Base-by-base conservation (phyloP, 768 basidiomycete genomes). In the Aureoboletus auriporus region DNA sequence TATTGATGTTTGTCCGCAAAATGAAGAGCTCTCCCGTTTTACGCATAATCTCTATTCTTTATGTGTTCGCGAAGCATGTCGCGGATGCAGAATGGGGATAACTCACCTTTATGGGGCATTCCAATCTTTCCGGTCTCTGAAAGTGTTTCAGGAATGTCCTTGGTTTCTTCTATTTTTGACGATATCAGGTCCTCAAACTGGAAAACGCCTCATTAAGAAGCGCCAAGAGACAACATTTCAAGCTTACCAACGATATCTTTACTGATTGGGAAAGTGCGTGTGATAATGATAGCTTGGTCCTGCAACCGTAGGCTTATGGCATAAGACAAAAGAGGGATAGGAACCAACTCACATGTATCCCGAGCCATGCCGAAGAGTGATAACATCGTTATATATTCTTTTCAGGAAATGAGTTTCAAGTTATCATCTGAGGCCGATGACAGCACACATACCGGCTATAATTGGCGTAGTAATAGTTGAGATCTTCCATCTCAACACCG, bases 321-420 rank as follows among this genome's bases (percentile, higher is more conserved):
- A 55, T 45, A 14, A 44, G 33, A 49, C 43, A 46, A 42, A 6
- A 40, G 31, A 29, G 50, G 3, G 29, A 59, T 47, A 49, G 46
- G 48, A 59, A 54, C 13, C 23, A 39, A 67, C 88, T 58, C 58
- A 94, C 94, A 97, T 95, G 68, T 93, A 94, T 53, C 93, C 86
- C 10, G 94, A 96, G 27, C 93, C 93, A 66, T 90, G 91, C 49
- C 93, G 83, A 33, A 96, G 76, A 3, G 94, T 91, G 50, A 97
- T 96, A 36, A 97, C 94, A 69, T 97, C 94, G 71, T 97, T 97
- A 69, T 94, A 97, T 61, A 96, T 96, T 60, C 91, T 66, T 62
- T 50, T 51, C n/a, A 13, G 51, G 48, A 51, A 46, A 45, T 49
- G 8, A 43, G 53, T 41, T 86, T 59, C 31, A 33, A 35, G 28